Percentiles rank a stretch among this genome's conserved stretches.
Evolutionary conservation across 345 rosid species (phyloP).

Genomic region (Atalantia buxifolia): DNA sequence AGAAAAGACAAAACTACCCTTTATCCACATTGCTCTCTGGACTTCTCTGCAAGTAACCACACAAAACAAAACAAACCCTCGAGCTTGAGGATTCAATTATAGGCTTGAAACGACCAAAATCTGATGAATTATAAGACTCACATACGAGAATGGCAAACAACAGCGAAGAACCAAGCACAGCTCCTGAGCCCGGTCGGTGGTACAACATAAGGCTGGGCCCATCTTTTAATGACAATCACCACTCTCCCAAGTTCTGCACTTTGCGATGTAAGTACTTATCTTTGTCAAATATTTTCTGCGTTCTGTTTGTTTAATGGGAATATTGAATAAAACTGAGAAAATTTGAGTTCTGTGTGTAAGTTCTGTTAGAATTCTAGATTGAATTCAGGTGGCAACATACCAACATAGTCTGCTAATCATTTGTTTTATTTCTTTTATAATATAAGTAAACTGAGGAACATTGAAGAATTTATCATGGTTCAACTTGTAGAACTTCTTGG

Average conservation of each 20-base stretch:
- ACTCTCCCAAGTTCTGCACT: constrained; percentile 59
- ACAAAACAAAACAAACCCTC: constrained; percentile 13
- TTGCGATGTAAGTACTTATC: constrained; percentile 49
- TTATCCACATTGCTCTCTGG: background rate
- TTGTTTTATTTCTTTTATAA: background rate
- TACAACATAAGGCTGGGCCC: constrained; percentile 63
- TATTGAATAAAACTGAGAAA: background rate
- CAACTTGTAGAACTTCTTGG: background rate
- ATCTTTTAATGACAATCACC: constrained; percentile 46
- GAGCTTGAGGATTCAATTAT: constrained; percentile 1
- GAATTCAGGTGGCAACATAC: background rate
- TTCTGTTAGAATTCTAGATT: background rate
- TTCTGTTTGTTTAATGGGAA: constrained; percentile 2
- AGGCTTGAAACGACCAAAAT: background rate
- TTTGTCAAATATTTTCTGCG: background rate
- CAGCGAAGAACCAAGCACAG: constrained; percentile 54
- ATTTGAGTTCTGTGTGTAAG: background rate
- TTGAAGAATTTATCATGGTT: background rate
- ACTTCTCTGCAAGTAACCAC: background rate
- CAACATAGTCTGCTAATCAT: background rate
- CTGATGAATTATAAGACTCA: background rate
- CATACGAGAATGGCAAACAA: constrained; percentile 19
- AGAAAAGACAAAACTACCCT: constrained; percentile 18
- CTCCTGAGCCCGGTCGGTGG: constrained; percentile 66
- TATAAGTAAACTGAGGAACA: background rate